These are phyloP conservation scores for Naganishia sp. DNA, from an alignment of 1,284 basidiomycete genomes.

Conservation along the genomic window DNA sequence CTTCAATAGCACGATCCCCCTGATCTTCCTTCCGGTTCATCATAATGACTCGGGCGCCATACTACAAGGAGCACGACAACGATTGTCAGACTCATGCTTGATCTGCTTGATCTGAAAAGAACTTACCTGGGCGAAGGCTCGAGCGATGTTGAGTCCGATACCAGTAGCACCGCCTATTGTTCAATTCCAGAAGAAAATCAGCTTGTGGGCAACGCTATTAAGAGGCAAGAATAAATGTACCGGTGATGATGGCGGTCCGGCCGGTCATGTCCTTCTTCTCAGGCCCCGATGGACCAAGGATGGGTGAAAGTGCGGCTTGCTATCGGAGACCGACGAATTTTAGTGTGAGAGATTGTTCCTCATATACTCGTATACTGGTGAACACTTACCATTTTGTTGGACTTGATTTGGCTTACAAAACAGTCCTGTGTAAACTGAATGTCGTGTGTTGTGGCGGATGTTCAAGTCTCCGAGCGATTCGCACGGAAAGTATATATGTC, in stretches of 20 bases:
- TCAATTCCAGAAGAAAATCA: neutral
- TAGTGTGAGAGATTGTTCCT: too few relatives aligned
- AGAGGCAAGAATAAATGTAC: slow-evolving; percentile 6
- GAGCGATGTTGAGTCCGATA: slow-evolving; percentile 56
- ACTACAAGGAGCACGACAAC: slow-evolving; percentile 25
- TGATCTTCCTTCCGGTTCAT: slow-evolving; percentile 55
- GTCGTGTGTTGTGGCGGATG: too few relatives aligned
- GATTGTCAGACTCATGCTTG: neutral
- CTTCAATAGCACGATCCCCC: slow-evolving; percentile 53
- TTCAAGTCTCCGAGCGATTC: neutral
- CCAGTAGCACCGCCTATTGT: slow-evolving; percentile 51
- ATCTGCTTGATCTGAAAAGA: neutral
- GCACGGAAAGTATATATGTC: too few relatives aligned
- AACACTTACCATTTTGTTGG: neutral
- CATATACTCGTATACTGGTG: too few relatives aligned
- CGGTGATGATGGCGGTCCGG: slow-evolving; percentile 56
- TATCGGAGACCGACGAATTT: slow-evolving; percentile 18
- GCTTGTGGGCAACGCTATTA: neutral
- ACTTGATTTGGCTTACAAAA: neutral
- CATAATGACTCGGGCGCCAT: slow-evolving; percentile 55
- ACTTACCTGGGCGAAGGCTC: slow-evolving; percentile 49
- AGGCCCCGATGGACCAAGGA: slow-evolving; percentile 45
- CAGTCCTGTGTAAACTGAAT: too few relatives aligned
- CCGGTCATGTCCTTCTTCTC: slow-evolving; percentile 45
- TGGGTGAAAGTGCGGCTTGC: slow-evolving; percentile 43